Base-by-base conservation (phyloP, 192 early-diverging fungal species). In the Mortierella hygrophila region DNA sequence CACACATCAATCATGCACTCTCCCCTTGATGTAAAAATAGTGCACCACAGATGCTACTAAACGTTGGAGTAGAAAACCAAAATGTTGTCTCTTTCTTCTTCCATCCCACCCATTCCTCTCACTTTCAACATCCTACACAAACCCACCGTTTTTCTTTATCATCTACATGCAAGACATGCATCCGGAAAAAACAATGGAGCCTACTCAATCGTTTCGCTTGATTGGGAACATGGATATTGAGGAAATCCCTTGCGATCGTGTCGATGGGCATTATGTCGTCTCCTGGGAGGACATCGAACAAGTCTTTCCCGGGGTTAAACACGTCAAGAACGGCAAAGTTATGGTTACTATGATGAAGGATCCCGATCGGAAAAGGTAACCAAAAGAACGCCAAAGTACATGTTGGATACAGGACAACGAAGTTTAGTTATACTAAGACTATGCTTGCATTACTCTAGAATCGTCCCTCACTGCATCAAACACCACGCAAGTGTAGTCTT, bases 281-380 rank as follows among this genome's bases (percentile, higher is more conserved):
- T 70, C 20, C 69, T 70, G 69, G 69, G 69, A 70, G 69, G 69
- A 40, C 37, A 70, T 70, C 38, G 35, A 70, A 38, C 69, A 70
- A 37, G 69, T 70, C 37, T 70, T 70, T 40, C 69, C 69, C 0
- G 32, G 37, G 11, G 35, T 70, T 16, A 29, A 70, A 38, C 69
- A 70, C 37, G 32, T 70, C 69, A 29, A 35, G 18, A 70, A 70
- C 37, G 69, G 69, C 69, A 70, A 38, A 16, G 26, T 38, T 18
- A 38, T 18, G 18, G 69, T 70, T 35, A 16, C 26, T 29, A 37
- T 70, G 69, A 29, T 70, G 26, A 70, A 38, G 37, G 69, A 70
- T 70, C 35, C 37, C 38, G 20, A 70, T 70, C 32, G 37, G 16
- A 70, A 29, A 29, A 70, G 69, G 69, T 70, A 70, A 70, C 69